Base-by-base conservation (phyloP, 345 rosid genomes). In the Murraya koenigii region DNA sequence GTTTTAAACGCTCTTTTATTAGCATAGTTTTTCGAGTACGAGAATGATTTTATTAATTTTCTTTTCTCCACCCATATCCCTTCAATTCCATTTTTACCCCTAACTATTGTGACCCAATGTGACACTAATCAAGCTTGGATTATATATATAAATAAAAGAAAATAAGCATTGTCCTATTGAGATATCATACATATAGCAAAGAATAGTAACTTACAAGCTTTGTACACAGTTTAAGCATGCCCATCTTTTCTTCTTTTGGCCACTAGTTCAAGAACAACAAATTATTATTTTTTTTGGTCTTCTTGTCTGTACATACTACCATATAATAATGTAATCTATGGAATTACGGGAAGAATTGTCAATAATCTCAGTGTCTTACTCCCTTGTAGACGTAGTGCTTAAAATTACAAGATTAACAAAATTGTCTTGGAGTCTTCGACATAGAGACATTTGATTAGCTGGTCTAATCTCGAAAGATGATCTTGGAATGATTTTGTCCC, bases 1-100 rank as follows among this genome's bases (percentile, higher is more conserved):
- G 85, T 86, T 86, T 86, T 82, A 85, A 86, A 86, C 89, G 82
- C 85, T 25, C 82, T 67, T 44, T 14, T 7, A 44, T 25, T 41
- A 68, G 30, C 38, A 6, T 9, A 65, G 64, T 9, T 26, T 26
- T 22, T 32, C 32, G 52, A 39, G 77, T 74, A 72, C 86, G 85
- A 79, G 85, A 81, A 74, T 84, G 73, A 80, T 81, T 82, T 73
- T 75, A 75, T 72, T 77, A 32, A 3, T 73, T 69, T 63, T 77
- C 4, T 62, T 44, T 33, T 35, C 25, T 17, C 35, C 25, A 11
- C 47, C 22, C 1, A 30, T 36, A 69, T 72, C 72, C 58, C 11
- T 25, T 47, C 1, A 38, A 41, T 64, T 72, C 69, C 64, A 22
- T 30, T 56, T n/a, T 32, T 68, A 28, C 56, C 39, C 8, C 39